Percentiles rank a stretch among this genome's conserved stretches.
These are phyloP conservation scores for Pyrenochaeta sp. DNA, from an alignment of 2,329 filamentous ascomycete genomes.

Conservation along the genomic window DNA sequence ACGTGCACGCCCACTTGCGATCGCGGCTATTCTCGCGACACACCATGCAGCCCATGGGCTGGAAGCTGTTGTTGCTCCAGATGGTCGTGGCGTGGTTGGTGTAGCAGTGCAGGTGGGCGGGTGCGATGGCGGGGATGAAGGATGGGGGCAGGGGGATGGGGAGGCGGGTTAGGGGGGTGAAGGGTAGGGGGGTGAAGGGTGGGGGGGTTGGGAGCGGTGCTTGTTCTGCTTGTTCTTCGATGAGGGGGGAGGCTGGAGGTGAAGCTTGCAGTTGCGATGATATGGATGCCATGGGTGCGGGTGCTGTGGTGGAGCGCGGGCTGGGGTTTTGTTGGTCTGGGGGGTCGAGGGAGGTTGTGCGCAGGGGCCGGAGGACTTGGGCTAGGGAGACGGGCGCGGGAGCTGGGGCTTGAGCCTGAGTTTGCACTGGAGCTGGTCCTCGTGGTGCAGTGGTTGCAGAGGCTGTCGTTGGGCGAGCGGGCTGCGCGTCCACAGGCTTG, in stretches of 20 bases:
- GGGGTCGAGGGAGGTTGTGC: constrained; percentile 17
- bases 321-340: constrained; percentile 5
- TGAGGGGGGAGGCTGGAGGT: neutral
- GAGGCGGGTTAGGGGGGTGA: constrained; percentile 30
- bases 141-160: constrained; percentile 17
- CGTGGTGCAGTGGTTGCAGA: constrained; percentile 7
- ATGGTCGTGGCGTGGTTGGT: constrained; percentile 34
- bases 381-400: constrained; percentile 5
- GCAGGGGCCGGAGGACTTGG: constrained; percentile 7
- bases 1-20: constrained; percentile 43
- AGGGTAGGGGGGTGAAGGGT: constrained; percentile 26
- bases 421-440: neutral
- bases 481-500: constrained; percentile 5
- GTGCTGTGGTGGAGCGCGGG: constrained; percentile 8
- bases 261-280: constrained; percentile 1
- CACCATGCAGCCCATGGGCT: constrained; percentile 47
- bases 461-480: constrained; percentile 2
- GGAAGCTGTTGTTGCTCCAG: constrained; percentile 40
- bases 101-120: constrained; percentile 43
- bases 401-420: neutral
- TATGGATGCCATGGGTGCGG: constrained; percentile 1
- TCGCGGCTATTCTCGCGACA: constrained; percentile 36
- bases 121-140: constrained; percentile 38
- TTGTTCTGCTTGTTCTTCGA: too few species aligned
- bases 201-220: constrained; percentile 8